These are phyloP conservation scores for Zangia roseola DNA, from an alignment of 768 basidiomycete species.

Conservation along the genomic window DNA sequence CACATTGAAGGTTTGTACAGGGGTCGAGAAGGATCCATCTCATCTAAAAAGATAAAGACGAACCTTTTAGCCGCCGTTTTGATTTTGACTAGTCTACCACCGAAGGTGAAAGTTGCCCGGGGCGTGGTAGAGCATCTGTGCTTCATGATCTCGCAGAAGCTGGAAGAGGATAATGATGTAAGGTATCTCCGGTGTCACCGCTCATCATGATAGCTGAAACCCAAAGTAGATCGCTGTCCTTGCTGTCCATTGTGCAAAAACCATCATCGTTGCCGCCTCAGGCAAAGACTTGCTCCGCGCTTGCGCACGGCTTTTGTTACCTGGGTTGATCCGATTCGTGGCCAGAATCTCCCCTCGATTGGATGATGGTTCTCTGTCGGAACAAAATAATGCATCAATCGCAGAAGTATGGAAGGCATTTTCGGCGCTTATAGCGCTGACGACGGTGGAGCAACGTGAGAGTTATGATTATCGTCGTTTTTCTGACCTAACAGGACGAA, in stretches of 20 bases:
- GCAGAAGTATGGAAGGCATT: constrained; percentile 86
- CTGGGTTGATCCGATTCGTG: constrained; percentile 78
- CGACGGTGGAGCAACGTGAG: constrained; percentile 64
- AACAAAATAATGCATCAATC: constrained; percentile 58
- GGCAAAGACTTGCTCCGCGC: constrained; percentile 68
- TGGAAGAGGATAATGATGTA: constrained; percentile 70
- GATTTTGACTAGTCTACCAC: constrained; percentile 75
- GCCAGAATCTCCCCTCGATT: constrained; percentile 63
- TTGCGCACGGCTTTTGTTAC: constrained; percentile 70
- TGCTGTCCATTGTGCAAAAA: constrained; percentile 88
- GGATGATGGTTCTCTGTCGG: constrained; percentile 55
- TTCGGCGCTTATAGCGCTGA: constrained; percentile 54
- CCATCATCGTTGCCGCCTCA: constrained; percentile 71
- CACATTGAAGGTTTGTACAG: constrained; percentile 39
- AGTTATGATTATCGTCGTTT: constrained; percentile 7
- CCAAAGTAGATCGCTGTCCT: constrained; percentile 66
- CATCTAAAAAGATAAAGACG: constrained; percentile 82
- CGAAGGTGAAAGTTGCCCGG: constrained; percentile 63
- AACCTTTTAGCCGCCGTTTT: constrained; percentile 87
- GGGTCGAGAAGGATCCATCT: constrained; percentile 74
- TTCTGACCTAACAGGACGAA: constrained; percentile 11
- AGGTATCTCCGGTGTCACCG: constrained; percentile 12
- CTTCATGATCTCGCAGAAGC: constrained; percentile 78
- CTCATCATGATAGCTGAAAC: constrained; percentile 4
- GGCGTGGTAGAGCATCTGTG: constrained; percentile 82